phyloP scores from a whole-genome alignment of 495 filamentous ascomycete species.

The Penicillium atrosanguineum region DNA sequence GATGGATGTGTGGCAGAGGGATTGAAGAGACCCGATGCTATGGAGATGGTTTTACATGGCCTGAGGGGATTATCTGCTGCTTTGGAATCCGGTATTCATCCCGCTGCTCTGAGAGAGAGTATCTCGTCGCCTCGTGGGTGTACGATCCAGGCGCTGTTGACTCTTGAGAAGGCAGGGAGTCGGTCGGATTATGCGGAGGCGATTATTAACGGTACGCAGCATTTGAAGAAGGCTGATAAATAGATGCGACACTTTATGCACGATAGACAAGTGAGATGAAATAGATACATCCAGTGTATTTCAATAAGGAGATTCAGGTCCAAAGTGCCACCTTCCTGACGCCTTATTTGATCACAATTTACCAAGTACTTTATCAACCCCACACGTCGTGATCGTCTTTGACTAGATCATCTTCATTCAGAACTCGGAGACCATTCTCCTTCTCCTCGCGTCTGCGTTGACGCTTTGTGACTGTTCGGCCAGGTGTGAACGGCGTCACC shows the following conservation, averaged over 20 bases:
- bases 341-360: not conserved
- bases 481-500: slow-evolving; percentile 82
- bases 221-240: slow-evolving; percentile 19
- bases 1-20: slow-evolving; percentile 42
- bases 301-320: not conserved
- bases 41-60: slow-evolving; percentile 32
- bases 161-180: slow-evolving; percentile 32
- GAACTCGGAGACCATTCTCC: slow-evolving; percentile 37
- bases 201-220: slow-evolving; percentile 22
- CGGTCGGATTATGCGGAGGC: slow-evolving; percentile 26
- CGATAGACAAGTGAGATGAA: not conserved
- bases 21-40: slow-evolving; percentile 30
- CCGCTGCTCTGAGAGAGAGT: slow-evolving; percentile 32
- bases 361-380: slow-evolving; percentile 28
- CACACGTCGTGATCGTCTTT: slow-evolving; percentile 56
- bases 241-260: slow-evolving; percentile 1
- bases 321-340: not conserved
- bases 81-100: slow-evolving; percentile 32
- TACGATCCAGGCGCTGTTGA: slow-evolving; percentile 33
- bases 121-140: slow-evolving; percentile 38
- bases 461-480: slow-evolving; percentile 65
- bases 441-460: slow-evolving; percentile 61
- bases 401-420: slow-evolving; percentile 49
- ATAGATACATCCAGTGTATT: slow-evolving; percentile 17
- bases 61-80: slow-evolving; percentile 32